These are phyloP conservation scores for Plicaturopsis crispa DNA, from an alignment of 768 basidiomycete species.

Conservation along the genomic window DNA sequence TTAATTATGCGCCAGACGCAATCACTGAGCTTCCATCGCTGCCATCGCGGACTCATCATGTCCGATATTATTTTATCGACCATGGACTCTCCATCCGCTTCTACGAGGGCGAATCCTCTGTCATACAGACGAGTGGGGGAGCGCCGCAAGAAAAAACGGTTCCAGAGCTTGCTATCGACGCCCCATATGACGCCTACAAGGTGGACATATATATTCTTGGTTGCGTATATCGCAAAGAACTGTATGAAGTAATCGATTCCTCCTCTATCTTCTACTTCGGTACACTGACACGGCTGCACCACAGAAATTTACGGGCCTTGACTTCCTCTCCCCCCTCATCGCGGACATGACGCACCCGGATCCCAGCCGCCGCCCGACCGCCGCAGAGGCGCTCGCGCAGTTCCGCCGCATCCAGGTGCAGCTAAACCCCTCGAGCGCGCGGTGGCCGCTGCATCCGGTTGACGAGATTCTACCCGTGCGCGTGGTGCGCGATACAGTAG, in stretches of 20 bases:
- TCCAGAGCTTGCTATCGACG: constrained; percentile 15
- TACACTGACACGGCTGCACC: no score
- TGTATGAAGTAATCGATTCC: no score
- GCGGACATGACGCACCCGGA: not conserved
- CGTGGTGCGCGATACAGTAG: not conserved
- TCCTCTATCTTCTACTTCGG: no score
- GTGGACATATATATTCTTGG: constrained; percentile 23
- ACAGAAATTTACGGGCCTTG: not conserved
- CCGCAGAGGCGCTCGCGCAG: not conserved
- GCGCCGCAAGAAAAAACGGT: constrained; percentile 14
- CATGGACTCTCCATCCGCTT: constrained; percentile 12
- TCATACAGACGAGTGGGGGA: constrained; percentile 6
- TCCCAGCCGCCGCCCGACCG: not conserved
- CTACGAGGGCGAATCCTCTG: constrained; percentile 1
- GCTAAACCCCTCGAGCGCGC: not conserved
- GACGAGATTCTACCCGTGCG: not conserved
- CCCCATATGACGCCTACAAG: constrained; percentile 22
- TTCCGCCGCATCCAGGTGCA: not conserved
- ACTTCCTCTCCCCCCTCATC: not conserved
- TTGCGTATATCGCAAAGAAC: no score
- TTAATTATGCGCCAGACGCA: not conserved
- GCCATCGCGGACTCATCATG: constrained; percentile 2
- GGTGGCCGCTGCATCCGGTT: not conserved
- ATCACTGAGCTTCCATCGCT: not conserved
- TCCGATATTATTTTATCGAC: constrained; percentile 21